Conservation (phyloP, 176 grass and related monocot species). For the Puya raimondii region DNA sequence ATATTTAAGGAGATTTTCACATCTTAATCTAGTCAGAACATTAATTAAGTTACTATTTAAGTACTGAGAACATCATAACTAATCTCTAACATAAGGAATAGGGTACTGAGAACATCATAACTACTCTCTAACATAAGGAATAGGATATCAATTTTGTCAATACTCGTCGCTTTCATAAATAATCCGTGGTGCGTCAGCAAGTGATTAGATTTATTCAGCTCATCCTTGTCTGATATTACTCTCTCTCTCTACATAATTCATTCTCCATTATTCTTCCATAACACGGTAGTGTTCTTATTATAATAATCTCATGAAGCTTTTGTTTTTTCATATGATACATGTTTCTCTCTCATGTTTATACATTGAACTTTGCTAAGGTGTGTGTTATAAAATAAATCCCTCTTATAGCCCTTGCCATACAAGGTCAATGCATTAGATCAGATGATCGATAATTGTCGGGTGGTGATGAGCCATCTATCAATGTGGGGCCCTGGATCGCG, state of each 20-base stretch:
- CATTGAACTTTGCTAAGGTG: neutral
- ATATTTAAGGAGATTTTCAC: too few relatives aligned
- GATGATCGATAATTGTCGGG: neutral
- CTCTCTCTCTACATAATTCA: slow-evolving; percentile 1
- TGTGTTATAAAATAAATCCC: too few relatives aligned
- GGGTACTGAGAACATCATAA: neutral
- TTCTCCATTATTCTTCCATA: neutral
- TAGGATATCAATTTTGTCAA: neutral
- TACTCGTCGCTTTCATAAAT: neutral
- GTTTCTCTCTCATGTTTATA: neutral
- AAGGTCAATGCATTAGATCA: too few relatives aligned
- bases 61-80: neutral
- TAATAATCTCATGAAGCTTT: neutral
- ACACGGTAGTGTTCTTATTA: neutral
- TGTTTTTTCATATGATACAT: neutral
- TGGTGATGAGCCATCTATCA: neutral
- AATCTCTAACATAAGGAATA: neutral
- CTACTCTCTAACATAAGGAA: neutral
- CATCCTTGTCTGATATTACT: neutral
- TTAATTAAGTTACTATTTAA: neutral
- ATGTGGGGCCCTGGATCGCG: neutral
- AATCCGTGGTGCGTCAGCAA: neutral
- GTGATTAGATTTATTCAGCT: neutral
- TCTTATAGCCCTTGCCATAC: too few relatives aligned
- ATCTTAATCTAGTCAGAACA: neutral